Percentiles rank a stretch among this genome's conserved stretches.
Evolutionary conservation across 2,329 filamentous ascomycete species (phyloP).

Genomic region (Ophiocordyceps camponoti-rufipedis): DNA sequence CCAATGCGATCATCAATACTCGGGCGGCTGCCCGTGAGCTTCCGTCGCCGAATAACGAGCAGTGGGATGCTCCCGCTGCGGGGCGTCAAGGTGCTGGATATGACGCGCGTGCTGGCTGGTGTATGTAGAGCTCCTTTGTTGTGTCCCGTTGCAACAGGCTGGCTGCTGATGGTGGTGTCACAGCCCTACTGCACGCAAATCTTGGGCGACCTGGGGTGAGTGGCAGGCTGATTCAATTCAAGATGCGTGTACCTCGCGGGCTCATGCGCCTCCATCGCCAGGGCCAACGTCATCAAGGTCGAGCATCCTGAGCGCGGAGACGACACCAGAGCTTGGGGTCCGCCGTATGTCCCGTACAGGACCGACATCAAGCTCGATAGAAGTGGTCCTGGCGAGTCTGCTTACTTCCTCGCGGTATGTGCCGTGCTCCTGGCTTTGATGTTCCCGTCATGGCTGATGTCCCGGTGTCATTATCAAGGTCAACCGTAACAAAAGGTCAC

Average conservation of each 20-base stretch:
- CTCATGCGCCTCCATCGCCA: slow-evolving; percentile 14
- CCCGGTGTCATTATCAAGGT: slow-evolving; percentile 31
- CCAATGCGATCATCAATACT: slow-evolving; percentile 1
- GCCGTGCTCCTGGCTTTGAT: slow-evolving; percentile 8
- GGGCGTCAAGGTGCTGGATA: slow-evolving; percentile 79
- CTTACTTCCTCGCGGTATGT: slow-evolving; percentile 86
- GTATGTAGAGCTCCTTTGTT: slow-evolving; percentile 42
- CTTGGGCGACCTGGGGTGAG: slow-evolving; percentile 83
- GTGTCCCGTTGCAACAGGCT: slow-evolving; percentile 1
- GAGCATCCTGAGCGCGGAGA: slow-evolving; percentile 85
- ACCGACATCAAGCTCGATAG: slow-evolving; percentile 33
- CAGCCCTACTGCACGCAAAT: slow-evolving; percentile 98
- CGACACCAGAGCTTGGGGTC: slow-evolving; percentile 91
- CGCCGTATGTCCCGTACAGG: slow-evolving; percentile 72
- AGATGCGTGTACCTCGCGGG: not conserved
- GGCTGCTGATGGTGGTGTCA: not conserved
- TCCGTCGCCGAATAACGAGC: slow-evolving; percentile 2
- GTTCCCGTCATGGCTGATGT: too few species aligned
- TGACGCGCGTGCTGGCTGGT: slow-evolving; percentile 89
- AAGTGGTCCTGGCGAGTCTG: slow-evolving; percentile 70
- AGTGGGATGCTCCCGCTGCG: slow-evolving; percentile 45
- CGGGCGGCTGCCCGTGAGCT: not conserved
- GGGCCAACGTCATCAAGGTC: slow-evolving; percentile 92
- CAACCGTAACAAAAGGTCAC: slow-evolving; percentile 92
- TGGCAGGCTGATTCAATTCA: not conserved